Percentiles rank a stretch among this genome's conserved stretches.
Conservation (phyloP, 2,329 filamentous ascomycete genomes). For the Neurospora sp. region DNA sequence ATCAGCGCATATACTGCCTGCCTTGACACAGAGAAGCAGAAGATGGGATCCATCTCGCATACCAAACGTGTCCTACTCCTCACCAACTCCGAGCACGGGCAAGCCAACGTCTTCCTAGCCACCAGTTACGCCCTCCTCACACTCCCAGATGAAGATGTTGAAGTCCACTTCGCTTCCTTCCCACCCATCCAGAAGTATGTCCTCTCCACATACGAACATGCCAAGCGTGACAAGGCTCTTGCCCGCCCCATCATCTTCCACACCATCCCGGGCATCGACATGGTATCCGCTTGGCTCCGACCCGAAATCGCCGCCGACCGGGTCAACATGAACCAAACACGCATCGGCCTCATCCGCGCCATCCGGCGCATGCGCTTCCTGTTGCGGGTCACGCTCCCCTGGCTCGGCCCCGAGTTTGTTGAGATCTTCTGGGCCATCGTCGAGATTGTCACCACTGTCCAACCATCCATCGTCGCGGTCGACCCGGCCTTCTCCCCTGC, state of each 20-base stretch:
- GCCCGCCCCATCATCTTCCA: slow-evolving; percentile 19
- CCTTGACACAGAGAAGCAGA: not conserved
- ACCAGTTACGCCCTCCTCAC: slow-evolving; percentile 26
- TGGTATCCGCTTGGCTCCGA: slow-evolving; percentile 10
- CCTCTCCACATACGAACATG: slow-evolving; percentile 9
- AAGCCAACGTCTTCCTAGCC: slow-evolving; percentile 28
- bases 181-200: slow-evolving; percentile 13
- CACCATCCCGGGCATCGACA: slow-evolving; percentile 14
- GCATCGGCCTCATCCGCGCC: not conserved
- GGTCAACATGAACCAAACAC: not conserved
- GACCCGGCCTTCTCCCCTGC: slow-evolving; percentile 27
- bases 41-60: slow-evolving; percentile 6
- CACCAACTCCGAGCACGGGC: slow-evolving; percentile 23
- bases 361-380: slow-evolving; percentile 13
- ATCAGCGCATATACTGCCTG: too few species aligned
- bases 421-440: slow-evolving; percentile 18
- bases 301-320: slow-evolving; percentile 9
- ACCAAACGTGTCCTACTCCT: slow-evolving; percentile 23
- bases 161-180: slow-evolving; percentile 28
- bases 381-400: slow-evolving; percentile 18
- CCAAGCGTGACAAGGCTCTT: slow-evolving; percentile 9
- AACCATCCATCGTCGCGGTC: slow-evolving; percentile 24
- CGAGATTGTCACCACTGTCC: slow-evolving; percentile 21
- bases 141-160: slow-evolving; percentile 20
- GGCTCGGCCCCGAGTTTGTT: slow-evolving; percentile 22